Conservation (phyloP, 495 filamentous ascomycete genomes). For the Cudoniella acicularis region DNA sequence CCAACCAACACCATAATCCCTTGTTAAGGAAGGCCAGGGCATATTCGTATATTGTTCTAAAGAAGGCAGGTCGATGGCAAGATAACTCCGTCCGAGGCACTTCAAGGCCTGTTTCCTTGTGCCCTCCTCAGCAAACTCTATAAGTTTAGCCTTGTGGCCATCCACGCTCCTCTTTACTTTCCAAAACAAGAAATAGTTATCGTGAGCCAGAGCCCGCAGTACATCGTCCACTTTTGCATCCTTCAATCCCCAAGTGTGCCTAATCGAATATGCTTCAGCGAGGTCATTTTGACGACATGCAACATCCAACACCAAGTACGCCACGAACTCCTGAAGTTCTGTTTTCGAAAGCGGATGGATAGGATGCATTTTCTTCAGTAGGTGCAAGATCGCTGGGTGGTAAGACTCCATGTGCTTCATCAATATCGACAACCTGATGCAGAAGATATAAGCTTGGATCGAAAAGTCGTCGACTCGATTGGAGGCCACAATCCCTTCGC, state of each 20-base stretch:
- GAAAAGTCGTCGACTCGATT: slow-evolving; percentile 65
- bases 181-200: slow-evolving; percentile 81
- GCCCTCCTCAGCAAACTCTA: slow-evolving; percentile 73
- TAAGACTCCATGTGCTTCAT: slow-evolving; percentile 81
- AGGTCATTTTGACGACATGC: slow-evolving; percentile 81
- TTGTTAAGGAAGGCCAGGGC: slow-evolving; percentile 64
- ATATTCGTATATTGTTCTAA: slow-evolving; percentile 58
- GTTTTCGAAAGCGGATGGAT: slow-evolving; percentile 56
- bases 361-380: slow-evolving; percentile 68
- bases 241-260: slow-evolving; percentile 48
- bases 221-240: slow-evolving; percentile 63
- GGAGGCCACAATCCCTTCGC: slow-evolving; percentile 79
- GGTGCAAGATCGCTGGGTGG: slow-evolving; percentile 76
- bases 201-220: slow-evolving; percentile 66
- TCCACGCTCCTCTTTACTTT: slow-evolving; percentile 66
- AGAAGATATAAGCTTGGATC: slow-evolving; percentile 70
- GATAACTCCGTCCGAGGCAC: slow-evolving; percentile 78
- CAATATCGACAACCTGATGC: slow-evolving; percentile 76
- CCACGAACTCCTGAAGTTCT: slow-evolving; percentile 72
- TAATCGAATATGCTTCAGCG: slow-evolving; percentile 63
- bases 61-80: slow-evolving; percentile 63
- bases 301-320: slow-evolving; percentile 81
- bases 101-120: slow-evolving; percentile 72
- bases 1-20: slow-evolving; percentile 73
- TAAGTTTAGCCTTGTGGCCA: slow-evolving; percentile 67